Evolutionary conservation across 257 asterid species (phyloP), one percentile per base, ranked within the genome.

Genomic region (Buddleja alternifolia): DNA sequence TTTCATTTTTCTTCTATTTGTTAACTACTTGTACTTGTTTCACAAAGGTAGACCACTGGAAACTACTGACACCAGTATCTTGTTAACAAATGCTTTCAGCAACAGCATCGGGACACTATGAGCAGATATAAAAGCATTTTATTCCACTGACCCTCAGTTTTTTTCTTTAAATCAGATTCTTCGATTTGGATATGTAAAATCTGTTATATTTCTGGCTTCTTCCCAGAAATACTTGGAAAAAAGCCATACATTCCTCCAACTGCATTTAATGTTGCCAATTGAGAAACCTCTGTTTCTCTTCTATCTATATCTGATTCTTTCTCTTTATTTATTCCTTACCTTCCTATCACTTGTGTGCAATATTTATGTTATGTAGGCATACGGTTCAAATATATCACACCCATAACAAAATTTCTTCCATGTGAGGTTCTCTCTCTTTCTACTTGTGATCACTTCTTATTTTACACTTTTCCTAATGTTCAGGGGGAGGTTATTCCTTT

Each of bases 401-500:
- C n/a, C n/a, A n/a, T n/a, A n/a, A n/a, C n/a, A n/a, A n/a, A n/a
- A n/a, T n/a, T n/a, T n/a, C n/a, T n/a, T n/a, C n/a, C n/a, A n/a
- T n/a, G n/a, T n/a, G n/a, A n/a, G n/a, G n/a, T n/a, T n/a, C n/a
- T n/a, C n/a, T n/a, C n/a, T n/a, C n/a, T n/a, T n/a, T n/a, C n/a
- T n/a, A n/a, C n/a, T n/a, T n/a, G n/a, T 29, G 34, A 29, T 29
- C 34, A 66, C 77, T 41, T 72, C 69, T 73, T 57, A 44, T 60
- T 39, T 60, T 24, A 11, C 63, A 62, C 53, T 29, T 60, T 68
- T 58, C 32, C 47, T 37, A 24, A 42, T 78, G 63, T 67, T 68
- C 80, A 93, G 99, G 91, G 85, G n/a, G 97, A 93, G 82, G 90
- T 80, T 63, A 82, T 68, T 76, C 96, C 97, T 57, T 90, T 93